These are phyloP conservation scores for Wickerhamiella slavikovae DNA, from an alignment of 805 yeast genomes.

Conservation along the genomic window DNA sequence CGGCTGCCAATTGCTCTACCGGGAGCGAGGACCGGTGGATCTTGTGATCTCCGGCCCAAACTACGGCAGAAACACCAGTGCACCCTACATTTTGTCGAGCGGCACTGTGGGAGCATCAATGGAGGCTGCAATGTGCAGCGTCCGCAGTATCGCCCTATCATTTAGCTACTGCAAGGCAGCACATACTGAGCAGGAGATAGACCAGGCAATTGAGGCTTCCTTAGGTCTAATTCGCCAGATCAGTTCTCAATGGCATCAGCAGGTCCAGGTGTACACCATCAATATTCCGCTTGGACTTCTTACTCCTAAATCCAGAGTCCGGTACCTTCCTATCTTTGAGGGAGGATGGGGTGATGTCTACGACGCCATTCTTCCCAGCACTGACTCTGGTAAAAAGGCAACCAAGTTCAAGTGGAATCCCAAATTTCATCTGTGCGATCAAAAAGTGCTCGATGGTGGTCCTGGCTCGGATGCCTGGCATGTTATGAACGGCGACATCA, in stretches of 20 bases:
- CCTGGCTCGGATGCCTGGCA: constrained; percentile 50
- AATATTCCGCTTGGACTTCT: constrained; percentile 62
- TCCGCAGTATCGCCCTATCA: constrained; percentile 57
- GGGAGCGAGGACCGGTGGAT: constrained; percentile 41
- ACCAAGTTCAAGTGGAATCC: constrained; percentile 61
- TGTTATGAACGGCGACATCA: constrained; percentile 39
- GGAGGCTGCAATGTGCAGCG: constrained; percentile 61
- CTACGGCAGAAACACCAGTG: constrained; percentile 81
- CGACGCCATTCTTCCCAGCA: constrained; percentile 7
- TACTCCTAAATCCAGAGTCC: constrained; percentile 37
- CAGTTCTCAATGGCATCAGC: constrained; percentile 32
- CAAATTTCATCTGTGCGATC: constrained; percentile 47
- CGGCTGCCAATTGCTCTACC: constrained; percentile 51
- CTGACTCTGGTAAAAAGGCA: constrained; percentile 8
- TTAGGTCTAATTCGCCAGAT: constrained; percentile 43
- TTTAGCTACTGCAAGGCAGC: constrained; percentile 48
- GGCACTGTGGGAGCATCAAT: constrained; percentile 96
- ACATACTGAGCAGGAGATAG: constrained; percentile 29
- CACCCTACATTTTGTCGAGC: constrained; percentile 70
- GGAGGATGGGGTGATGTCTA: constrained; percentile 65
- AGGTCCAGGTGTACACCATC: constrained; percentile 56
- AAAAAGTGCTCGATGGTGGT: constrained; percentile 24
- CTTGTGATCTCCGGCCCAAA: constrained; percentile 89
- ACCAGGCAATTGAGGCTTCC: constrained; percentile 47
- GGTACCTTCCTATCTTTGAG: constrained; percentile 59